Evolutionary conservation across 1,284 basidiomycete genomes (phyloP), one percentile per base, ranked within the genome.

Genomic region (Amylostereum chailletii): DNA sequence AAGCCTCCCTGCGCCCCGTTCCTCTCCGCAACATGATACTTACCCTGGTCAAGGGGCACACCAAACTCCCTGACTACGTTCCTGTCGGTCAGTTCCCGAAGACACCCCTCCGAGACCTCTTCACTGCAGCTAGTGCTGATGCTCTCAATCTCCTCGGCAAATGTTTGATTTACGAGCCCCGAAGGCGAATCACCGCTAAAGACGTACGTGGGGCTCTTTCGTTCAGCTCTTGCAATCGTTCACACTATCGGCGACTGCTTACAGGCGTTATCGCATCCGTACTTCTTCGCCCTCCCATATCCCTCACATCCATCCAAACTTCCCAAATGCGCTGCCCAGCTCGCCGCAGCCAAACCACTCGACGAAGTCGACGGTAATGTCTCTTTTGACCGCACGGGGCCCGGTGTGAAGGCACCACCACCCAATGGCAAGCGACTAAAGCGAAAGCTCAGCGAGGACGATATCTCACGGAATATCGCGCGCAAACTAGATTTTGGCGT

Each of bases 61-160:
- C 81, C 1, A 84, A 85, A 64, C 73, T 97, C n/a, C 90, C 93
- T 1, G 88, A 94, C 66, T 95, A 92, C 63, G 76, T 92, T 5
- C 76, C 85, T 5, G 81, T 90, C 26, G 87, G 87, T 48, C 84
- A 86, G 59, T 90, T 91, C 58, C 86, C 89, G 0, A 89, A 86
- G 60, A 80, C 86, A 43, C 87, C 86, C 9, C 72, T 96, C 34
- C 82, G 88, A 34, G 82, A 88, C 58, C 76, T 96, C 37, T 95
- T 99, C 69, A 89, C 90, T 0, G 94, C 94, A 1, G 91, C 94
- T 0, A 91, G 83, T 41, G 76, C 82, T 4, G 93, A 96, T 56
- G 84, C 92, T 0, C 73, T 98, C 37, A 94, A 93, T 57, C 75
- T 99, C 8, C 75, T 97, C 36, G 74, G 71, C 51, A 83, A 81